phyloP scores from a whole-genome alignment of 2,329 filamentous ascomycete species.

The Arthrobotrys megalospora region DNA sequence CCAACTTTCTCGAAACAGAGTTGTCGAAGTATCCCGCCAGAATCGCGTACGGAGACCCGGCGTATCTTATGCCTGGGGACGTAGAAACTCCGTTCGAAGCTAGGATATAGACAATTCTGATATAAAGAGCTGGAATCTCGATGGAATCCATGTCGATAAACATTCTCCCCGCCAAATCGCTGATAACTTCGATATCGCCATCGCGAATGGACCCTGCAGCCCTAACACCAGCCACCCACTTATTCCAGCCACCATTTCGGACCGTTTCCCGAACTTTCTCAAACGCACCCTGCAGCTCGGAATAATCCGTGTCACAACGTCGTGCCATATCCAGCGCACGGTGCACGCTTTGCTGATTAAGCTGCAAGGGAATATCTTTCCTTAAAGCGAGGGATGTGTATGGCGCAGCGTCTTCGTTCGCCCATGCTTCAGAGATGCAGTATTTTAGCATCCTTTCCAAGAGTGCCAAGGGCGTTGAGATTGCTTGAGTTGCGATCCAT shows the following conservation, averaged over 20 bases:
- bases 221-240: constrained; percentile 7
- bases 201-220: background rate
- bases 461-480: constrained; percentile 21
- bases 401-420: constrained; percentile 26
- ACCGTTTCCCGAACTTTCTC: background rate
- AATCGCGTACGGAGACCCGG: constrained; percentile 24
- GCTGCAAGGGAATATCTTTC: constrained; percentile 44
- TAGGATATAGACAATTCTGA: constrained; percentile 27
- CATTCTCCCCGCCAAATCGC: constrained; percentile 14
- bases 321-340: constrained; percentile 47
- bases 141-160: constrained; percentile 8
- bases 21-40: constrained; percentile 40
- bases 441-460: constrained; percentile 48
- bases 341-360: constrained; percentile 32
- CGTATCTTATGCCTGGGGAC: background rate
- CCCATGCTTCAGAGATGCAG: constrained; percentile 51
- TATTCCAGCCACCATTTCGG: constrained; percentile 34
- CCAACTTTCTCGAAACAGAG: constrained; percentile 43
- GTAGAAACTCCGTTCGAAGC: constrained; percentile 18
- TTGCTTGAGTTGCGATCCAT: constrained; percentile 20
- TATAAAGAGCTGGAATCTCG: constrained; percentile 41
- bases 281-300: constrained; percentile 20
- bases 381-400: constrained; percentile 41
- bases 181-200: constrained; percentile 12
- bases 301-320: constrained; percentile 47